Percentiles rank a stretch among this genome's conserved stretches.
phyloP scores from a whole-genome alignment of 805 yeast species.

The Saccharomyces paradoxus region DNA sequence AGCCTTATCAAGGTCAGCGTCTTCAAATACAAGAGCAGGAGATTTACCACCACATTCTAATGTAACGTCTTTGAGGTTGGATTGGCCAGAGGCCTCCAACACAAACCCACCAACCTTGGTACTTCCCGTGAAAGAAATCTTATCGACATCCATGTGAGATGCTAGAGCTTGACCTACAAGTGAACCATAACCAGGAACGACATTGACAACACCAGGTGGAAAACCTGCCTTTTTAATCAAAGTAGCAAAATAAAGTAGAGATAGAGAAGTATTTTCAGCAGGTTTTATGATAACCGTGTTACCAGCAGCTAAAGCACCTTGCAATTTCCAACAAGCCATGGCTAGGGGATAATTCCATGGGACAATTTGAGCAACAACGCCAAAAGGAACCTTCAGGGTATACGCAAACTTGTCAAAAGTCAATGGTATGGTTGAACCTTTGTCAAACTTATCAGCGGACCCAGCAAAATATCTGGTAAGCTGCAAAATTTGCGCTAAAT shows the following conservation, averaged over 20 bases:
- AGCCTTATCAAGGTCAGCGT: conserved; percentile 36
- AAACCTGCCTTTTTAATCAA: conserved; percentile 35
- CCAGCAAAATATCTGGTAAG: conserved; percentile 61
- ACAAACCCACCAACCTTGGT: conserved; percentile 37
- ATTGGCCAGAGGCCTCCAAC: conserved; percentile 30
- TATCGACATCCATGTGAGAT: conserved; percentile 35
- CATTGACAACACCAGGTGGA: conserved; percentile 40
- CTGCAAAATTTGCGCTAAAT: conserved; percentile 46
- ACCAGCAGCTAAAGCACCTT: conserved; percentile 45
- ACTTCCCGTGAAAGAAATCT: conserved; percentile 44
- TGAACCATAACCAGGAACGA: conserved; percentile 35
- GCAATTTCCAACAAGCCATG: conserved; percentile 42
- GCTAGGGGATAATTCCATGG: conserved; percentile 44
- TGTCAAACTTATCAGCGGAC: conserved; percentile 50
- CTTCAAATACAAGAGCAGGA: conserved; percentile 37
- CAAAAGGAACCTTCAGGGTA: conserved; percentile 42
- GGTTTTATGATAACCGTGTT: conserved; percentile 38
- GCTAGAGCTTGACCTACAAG: conserved; percentile 36
- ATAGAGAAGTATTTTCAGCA: conserved; percentile 39
- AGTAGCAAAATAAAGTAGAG: conserved; percentile 34
- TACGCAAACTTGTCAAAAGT: conserved; percentile 44
- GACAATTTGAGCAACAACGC: conserved; percentile 40
- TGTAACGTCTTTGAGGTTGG: conserved; percentile 39
- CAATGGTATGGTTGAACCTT: conserved; percentile 55
- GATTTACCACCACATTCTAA: conserved; percentile 43